Conservation (phyloP, 768 basidiomycete species). For the Boletus rubroflammeus region DNA sequence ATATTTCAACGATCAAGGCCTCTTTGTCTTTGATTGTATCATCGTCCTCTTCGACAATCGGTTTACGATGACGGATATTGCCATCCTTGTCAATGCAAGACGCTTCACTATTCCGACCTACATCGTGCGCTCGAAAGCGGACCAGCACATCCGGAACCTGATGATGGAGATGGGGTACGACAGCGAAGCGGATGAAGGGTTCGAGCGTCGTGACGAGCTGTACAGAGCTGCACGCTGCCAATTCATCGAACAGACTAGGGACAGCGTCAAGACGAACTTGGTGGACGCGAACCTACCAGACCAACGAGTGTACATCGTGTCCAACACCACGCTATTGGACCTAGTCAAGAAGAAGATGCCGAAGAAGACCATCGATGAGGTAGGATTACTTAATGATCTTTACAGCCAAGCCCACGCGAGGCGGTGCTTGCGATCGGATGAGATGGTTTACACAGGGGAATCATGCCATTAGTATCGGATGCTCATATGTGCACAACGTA, state of each 20-base stretch:
- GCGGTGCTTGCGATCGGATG: not conserved
- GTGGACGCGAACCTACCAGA: slow-evolving; percentile 15
- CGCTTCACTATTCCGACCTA: not conserved
- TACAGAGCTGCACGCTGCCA: slow-evolving; percentile 16
- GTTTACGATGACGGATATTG: not conserved
- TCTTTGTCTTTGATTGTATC: not conserved
- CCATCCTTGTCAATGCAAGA: not conserved
- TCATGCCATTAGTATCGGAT: too few species aligned
- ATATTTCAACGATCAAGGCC: not conserved
- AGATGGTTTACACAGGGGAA: too few species aligned
- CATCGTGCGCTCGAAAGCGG: not conserved
- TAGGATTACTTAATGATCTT: slow-evolving; percentile 14
- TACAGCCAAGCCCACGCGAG: slow-evolving; percentile 7
- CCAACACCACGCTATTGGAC: slow-evolving; percentile 9
- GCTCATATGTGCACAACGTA: too few species aligned
- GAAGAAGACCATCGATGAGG: slow-evolving; percentile 10
- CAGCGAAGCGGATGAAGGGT: not conserved
- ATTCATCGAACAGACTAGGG: slow-evolving; percentile 19
- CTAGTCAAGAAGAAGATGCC: slow-evolving; percentile 4
- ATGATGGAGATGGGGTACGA: not conserved
- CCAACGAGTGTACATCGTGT: slow-evolving; percentile 22
- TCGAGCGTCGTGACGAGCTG: not conserved
- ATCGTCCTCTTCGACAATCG: not conserved
- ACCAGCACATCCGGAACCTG: not conserved
- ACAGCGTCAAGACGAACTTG: slow-evolving; percentile 14